These are phyloP conservation scores for Pichia eremophila DNA, from an alignment of 805 yeast genomes.

Conservation along the genomic window DNA sequence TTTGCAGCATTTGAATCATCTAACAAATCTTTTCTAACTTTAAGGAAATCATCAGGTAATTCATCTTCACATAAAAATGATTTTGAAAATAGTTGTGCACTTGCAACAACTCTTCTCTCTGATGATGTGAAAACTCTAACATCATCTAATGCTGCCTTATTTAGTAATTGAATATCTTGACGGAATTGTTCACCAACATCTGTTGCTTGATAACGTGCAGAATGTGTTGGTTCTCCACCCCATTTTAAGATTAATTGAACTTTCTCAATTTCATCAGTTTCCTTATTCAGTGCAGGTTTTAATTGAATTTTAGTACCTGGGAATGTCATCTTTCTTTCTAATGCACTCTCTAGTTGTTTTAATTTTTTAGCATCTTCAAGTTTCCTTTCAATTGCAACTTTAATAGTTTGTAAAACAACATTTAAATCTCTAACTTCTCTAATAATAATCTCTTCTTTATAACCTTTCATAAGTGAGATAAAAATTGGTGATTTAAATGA, in stretches of 20 bases:
- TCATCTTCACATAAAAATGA: constrained; percentile 60
- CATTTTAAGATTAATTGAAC: constrained; percentile 93
- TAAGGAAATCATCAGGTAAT: constrained; percentile 68
- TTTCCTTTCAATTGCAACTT: constrained; percentile 66
- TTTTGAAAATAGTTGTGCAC: constrained; percentile 82
- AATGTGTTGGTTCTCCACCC: constrained; percentile 99
- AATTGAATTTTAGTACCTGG: constrained; percentile 97
- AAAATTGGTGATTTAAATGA: constrained; percentile 85
- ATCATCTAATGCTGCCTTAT: constrained; percentile 74
- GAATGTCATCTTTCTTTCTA: constrained; percentile 78
- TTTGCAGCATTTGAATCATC: constrained; percentile 98
- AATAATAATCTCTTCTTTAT: constrained; percentile 91
- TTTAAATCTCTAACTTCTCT: constrained; percentile 79
- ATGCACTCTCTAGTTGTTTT: constrained; percentile 65
- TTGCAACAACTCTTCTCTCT: constrained; percentile 88
- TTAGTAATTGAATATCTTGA: constrained; percentile 80
- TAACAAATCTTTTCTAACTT: constrained; percentile 77
- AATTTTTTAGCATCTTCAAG: constrained; percentile 78
- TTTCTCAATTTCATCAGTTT: constrained; percentile 66
- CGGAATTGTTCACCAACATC: constrained; percentile 95
- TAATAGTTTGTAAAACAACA: constrained; percentile 78
- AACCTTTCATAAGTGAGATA: constrained; percentile 81
- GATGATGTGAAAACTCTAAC: constrained; percentile 85
- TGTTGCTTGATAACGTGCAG: constrained; percentile 87
- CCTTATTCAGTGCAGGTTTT: constrained; percentile 70